Evolutionary conservation across 1,284 basidiomycete species (phyloP).

Genomic region (Puccinia coronata): DNA sequence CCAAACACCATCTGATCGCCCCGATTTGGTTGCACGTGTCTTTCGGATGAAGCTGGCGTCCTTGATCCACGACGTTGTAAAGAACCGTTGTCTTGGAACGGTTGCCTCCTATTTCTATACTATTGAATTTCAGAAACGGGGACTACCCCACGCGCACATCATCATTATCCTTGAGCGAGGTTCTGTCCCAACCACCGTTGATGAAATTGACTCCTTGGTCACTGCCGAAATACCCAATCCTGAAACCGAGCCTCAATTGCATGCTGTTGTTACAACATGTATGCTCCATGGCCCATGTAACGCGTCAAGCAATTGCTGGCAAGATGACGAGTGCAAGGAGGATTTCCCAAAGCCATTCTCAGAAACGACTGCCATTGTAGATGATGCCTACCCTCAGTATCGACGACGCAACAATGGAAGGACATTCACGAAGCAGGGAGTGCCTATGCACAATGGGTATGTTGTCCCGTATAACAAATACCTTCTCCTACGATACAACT

Average conservation of each 20-base stretch:
- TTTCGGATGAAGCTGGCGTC: background rate
- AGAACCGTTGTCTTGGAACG: conserved; percentile 56
- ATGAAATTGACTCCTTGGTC: background rate
- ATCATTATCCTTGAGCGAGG: no score
- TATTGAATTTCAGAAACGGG: no score
- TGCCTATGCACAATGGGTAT: conserved; percentile 61
- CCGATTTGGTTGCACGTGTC: background rate
- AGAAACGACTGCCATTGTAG: background rate
- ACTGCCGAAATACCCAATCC: conserved; percentile 11
- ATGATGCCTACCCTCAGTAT: conserved; percentile 53
- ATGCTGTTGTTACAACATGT: no score
- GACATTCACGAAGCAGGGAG: conserved; percentile 57
- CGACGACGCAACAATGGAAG: conserved; percentile 25
- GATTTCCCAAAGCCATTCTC: conserved; percentile 3
- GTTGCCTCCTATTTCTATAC: conserved; percentile 61
- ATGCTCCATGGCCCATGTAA: conserved; percentile 23
- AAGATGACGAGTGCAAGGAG: background rate
- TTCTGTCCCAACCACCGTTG: background rate
- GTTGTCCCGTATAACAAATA: no score
- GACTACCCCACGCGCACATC: no score
- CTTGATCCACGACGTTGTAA: background rate
- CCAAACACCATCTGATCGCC: conserved; percentile 60
- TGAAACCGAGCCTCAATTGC: background rate
- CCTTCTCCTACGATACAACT: no score
- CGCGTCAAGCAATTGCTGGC: background rate